Evolutionary conservation across 257 asterid genomes (phyloP).

Genomic region (Fraxinus excelsior): DNA sequence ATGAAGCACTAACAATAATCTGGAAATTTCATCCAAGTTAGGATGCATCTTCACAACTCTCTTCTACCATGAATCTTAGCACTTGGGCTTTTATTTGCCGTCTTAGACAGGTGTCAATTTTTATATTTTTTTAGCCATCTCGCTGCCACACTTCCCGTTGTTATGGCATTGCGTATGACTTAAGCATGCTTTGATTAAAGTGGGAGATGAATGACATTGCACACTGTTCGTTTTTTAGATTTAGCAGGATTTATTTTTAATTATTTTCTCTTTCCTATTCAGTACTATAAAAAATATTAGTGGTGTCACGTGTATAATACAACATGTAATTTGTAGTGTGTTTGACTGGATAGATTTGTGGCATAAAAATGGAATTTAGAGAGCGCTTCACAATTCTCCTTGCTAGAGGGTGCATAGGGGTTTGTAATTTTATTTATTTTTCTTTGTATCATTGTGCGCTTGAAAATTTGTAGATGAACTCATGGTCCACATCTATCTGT

Average conservation of each 20-base stretch:
- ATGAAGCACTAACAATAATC: too few species aligned
- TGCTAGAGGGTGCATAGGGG: background rate
- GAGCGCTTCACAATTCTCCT: background rate
- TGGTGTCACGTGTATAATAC: background rate
- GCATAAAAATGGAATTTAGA: background rate
- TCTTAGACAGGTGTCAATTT: background rate
- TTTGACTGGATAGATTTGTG: background rate
- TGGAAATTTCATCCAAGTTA: too few species aligned
- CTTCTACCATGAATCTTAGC: background rate
- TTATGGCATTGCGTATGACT: background rate
- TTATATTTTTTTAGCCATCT: too few species aligned
- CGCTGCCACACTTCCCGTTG: background rate
- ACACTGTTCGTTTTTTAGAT: background rate
- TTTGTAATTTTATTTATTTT: background rate
- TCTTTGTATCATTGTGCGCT: background rate
- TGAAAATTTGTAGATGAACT: background rate
- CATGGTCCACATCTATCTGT: background rate
- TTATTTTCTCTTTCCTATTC: background rate
- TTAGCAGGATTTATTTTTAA: background rate
- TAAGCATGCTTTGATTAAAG: background rate
- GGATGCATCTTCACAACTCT: background rate
- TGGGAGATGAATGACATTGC: background rate
- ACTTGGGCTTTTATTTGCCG: background rate
- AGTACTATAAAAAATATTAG: background rate
- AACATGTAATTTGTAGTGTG: background rate